These are phyloP conservation scores for Starmerella vaccinii DNA, from an alignment of 805 yeast species.

Conservation along the genomic window DNA sequence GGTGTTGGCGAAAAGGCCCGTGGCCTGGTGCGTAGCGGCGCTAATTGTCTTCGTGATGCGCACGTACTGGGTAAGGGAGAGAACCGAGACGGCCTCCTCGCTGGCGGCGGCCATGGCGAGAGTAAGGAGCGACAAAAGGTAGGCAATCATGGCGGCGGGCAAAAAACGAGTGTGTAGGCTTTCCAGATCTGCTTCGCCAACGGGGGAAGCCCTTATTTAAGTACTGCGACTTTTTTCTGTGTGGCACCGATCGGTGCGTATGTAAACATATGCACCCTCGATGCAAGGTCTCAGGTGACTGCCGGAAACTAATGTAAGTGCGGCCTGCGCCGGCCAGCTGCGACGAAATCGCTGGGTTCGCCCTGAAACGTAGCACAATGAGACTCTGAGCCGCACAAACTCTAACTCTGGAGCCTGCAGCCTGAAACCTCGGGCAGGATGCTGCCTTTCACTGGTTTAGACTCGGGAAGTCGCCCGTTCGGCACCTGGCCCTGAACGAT, in stretches of 20 bases:
- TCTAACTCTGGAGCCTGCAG: too few species aligned
- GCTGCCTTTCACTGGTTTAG: too few species aligned
- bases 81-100: neutral
- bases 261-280: neutral
- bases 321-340: too few species aligned
- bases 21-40: neutral
- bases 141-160: neutral
- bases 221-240: neutral
- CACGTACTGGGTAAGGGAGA: conserved; percentile 8
- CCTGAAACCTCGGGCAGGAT: too few species aligned
- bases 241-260: conserved; percentile 1
- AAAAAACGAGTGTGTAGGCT: neutral
- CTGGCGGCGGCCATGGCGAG: conserved; percentile 3
- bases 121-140: conserved; percentile 4
- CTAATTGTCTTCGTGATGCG: conserved; percentile 10
- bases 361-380: too few species aligned
- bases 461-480: neutral
- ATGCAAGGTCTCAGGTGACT: conserved; percentile 1
- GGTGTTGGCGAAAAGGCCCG: neutral
- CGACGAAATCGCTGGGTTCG: too few species aligned
- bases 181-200: neutral
- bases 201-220: neutral
- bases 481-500: neutral
- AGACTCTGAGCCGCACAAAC: too few species aligned
- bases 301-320: neutral